phyloP scores from a whole-genome alignment of 495 filamentous ascomycete species.

The Podospora sp. region DNA sequence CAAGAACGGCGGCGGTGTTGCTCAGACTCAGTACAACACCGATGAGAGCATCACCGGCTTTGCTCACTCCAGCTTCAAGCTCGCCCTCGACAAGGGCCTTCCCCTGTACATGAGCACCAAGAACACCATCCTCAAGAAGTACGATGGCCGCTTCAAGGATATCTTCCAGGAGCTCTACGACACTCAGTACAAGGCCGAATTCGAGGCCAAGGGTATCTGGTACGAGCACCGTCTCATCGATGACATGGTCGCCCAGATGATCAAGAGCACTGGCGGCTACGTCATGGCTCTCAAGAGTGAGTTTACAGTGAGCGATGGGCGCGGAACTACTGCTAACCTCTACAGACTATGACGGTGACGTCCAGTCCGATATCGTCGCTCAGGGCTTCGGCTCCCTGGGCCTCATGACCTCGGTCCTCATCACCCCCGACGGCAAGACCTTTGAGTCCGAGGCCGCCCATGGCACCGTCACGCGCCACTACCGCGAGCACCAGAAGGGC shows the following conservation, averaged over 20 bases:
- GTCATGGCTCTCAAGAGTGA: constrained; percentile 97
- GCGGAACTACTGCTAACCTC: background rate
- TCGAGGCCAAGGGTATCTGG: constrained; percentile 92
- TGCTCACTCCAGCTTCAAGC: constrained; percentile 93
- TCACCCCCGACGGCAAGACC: constrained; percentile 91
- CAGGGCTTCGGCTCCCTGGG: constrained; percentile 98
- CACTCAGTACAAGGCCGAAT: constrained; percentile 78
- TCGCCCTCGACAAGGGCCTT: constrained; percentile 80
- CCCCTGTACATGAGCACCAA: constrained; percentile 99
- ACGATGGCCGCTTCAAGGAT: constrained; percentile 98
- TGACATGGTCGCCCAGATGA: constrained; percentile 99
- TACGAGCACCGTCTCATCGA: constrained; percentile 99
- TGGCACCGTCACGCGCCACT: constrained; percentile 97
- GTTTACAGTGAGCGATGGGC: constrained; percentile 30
- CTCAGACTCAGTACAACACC: constrained; percentile 97
- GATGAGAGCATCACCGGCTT: constrained; percentile 92
- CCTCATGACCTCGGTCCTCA: constrained; percentile 96
- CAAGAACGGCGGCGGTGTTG: constrained; percentile 78
- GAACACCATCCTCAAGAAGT: constrained; percentile 99
- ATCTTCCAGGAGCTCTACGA: constrained; percentile 99
- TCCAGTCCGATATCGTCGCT: constrained; percentile 96
- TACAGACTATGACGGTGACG: constrained; percentile 95
- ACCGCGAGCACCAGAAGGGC: constrained; percentile 97
- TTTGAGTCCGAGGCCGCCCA: constrained; percentile 98
- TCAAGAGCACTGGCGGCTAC: constrained; percentile 93